Base-by-base conservation (phyloP, 176 grass and related monocot species). In the Cenchrus fungigraminus region DNA sequence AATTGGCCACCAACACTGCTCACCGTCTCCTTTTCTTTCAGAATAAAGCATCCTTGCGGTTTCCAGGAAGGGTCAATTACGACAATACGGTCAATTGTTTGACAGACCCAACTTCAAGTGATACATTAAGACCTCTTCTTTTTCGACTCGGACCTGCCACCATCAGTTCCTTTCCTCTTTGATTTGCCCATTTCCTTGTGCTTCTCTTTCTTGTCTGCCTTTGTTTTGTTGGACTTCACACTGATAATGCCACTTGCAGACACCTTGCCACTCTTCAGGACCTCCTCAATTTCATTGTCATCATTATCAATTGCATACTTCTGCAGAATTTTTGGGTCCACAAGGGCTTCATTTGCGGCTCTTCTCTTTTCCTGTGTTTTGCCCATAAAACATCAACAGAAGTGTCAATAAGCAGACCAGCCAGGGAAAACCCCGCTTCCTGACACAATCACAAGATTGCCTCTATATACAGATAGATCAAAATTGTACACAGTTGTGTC, bases 231-330 rank as follows among this genome's bases (percentile, higher is more conserved):
- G 45, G 93, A 94, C 88, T 94, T 94, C 58, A 98, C 86, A 66
- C 93, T 98, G 49, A 98, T 84, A 62, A 98, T 74, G 12, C 97
- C 91, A 51, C 91, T 98, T 17, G 85, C 75, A 2, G 93, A 94
- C 45, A 98, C 29, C 77, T 91, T 98, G 40, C 69, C 78, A 40
- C 78, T 85, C 65, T 95, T 86, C 58, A 98, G 88, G 44, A 88
- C 89, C 83, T 92, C 92, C 70, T 83, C 86, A 25, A 98, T 92
- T 62, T 94, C 92, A 19, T 72, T 66, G 52, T 89, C 82, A 28
- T 83, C 82, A 2, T 86, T 77, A 34, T 61, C 67, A 60, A 95
- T 98, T 56, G 89, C 93, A 85, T 93, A 93, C 65, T 90, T 92
- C 56, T 89, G 93, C 16, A 95, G 74, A 15, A 86, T 28, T 72